Evolutionary conservation across 108 stramenopile species (phyloP), one percentile per base, ranked within the genome.

Genomic region (Cylindrotheca fusiformis): DNA sequence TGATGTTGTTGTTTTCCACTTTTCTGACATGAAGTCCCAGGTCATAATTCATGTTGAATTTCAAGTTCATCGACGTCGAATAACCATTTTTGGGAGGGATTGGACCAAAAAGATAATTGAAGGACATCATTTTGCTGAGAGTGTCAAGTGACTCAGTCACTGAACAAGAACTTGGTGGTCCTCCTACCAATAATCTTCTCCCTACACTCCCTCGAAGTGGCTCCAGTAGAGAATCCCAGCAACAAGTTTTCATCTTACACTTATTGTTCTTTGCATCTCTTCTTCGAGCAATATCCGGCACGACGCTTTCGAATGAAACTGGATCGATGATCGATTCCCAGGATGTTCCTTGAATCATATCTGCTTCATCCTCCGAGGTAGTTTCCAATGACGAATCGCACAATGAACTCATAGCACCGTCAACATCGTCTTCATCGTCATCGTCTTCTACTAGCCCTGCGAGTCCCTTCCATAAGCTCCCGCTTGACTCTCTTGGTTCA

Each of bases 371-470:
- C n/a, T n/a, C n/a, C n/a, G n/a, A n/a, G n/a, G n/a, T n/a, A n/a
- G n/a, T n/a, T n/a, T n/a, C n/a, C n/a, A n/a, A n/a, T n/a, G n/a
- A n/a, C n/a, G 27, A 8, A 30, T 19, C 4, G 12, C 4, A 18
- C 55, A 26, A 32, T 56, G 3, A 12, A 17, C 26, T 31, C 18
- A 18, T n/a, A 33, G 5, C 4, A 2, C 24, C 32, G 21, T 32
- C 55, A 14, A 19, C 55, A 26, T 4, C 30, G 3, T 14, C 55
- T 8, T 3, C 29, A 1, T 25, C 29, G 10, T 6, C 30, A 46
- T 46, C 45, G 0, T 46, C 45, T 17, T 46, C 45, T 46, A 46
- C 45, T 46, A 46, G 45, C n/a, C 45, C 45, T 46, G 45, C 45
- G n/a, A n/a, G n/a, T n/a, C n/a, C n/a, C n/a, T n/a, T n/a, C n/a